Conservation (phyloP, 805 yeast species). For the Lachancea thermotolerans region DNA sequence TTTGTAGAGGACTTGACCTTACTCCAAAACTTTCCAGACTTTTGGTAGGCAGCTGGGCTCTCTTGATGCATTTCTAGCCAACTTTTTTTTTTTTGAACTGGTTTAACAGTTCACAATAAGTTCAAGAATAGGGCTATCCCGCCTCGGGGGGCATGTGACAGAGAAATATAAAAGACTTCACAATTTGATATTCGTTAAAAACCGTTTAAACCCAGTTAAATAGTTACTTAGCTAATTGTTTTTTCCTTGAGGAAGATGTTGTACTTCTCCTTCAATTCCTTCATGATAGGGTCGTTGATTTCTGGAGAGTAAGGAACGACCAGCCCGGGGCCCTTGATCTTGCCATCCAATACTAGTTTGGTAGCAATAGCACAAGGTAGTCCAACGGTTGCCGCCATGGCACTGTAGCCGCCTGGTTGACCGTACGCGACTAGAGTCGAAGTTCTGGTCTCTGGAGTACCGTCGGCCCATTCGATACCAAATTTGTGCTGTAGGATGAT, state of each 20-base stretch:
- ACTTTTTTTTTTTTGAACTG: not conserved
- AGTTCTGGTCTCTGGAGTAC: slow-evolving; percentile 84
- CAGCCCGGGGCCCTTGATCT: slow-evolving; percentile 71
- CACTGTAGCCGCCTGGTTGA: slow-evolving; percentile 79
- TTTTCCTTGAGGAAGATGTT: slow-evolving; percentile 86
- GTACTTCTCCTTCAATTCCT: slow-evolving; percentile 83
- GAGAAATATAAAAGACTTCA: too few species aligned
- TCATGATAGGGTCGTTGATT: slow-evolving; percentile 84
- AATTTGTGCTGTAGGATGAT: slow-evolving; percentile 96
- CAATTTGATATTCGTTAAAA: not conserved
- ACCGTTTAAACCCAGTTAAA: not conserved
- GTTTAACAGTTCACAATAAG: not conserved
- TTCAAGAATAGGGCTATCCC: not conserved
- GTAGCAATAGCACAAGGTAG: slow-evolving; percentile 97
- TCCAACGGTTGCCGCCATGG: slow-evolving; percentile 98
- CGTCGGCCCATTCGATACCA: slow-evolving; percentile 95
- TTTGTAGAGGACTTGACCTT: slow-evolving; percentile 29
- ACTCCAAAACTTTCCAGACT: slow-evolving; percentile 26
- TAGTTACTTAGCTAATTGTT: slow-evolving; percentile 40
- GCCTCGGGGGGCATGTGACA: too few species aligned
- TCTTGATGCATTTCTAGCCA: not conserved
- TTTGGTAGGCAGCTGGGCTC: not conserved
- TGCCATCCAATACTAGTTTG: slow-evolving; percentile 77
- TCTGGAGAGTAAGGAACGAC: slow-evolving; percentile 90
- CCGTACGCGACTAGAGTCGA: slow-evolving; percentile 95